Evolutionary conservation across 2,329 filamentous ascomycete species (phyloP), one percentile per base, ranked within the genome.

Genomic region (Escovopsis weberi): DNA sequence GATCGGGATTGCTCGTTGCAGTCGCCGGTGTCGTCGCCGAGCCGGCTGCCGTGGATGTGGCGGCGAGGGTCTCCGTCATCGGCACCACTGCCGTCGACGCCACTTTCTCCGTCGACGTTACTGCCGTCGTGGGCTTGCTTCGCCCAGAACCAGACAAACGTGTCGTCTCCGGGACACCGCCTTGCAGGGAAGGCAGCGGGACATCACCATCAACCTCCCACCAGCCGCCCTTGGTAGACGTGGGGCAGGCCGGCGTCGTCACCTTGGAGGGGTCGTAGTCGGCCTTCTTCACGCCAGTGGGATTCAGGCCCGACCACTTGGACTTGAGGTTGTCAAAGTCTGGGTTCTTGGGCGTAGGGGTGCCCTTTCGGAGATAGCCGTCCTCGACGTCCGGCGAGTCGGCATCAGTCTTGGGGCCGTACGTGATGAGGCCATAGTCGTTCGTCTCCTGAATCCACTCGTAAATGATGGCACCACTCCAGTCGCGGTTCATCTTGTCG

Each of bases 381-480:
- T 77, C 84, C 45, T 69, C 64, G 39, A 80, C 62, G 43, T 68
- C 59, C 12, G 72, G 67, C 6, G 67, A 66, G 8, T 69, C 60
- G 19, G 69, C 63, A 33, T 68, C 68, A 10, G 69, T 70, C n/a
- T 67, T 61, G 4, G 73, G 64, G 1, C 82, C 84, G 57, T 94
- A 94, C 18, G 72, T 78, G 52, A 93, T 73, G 33, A 94, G 68
- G 34, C 86, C 86, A 59, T 93, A 94, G 54, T 85, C 62, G 60
- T 94, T 93, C 40, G 73, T 67, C 61, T 93, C 86, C 57, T 89
- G 66, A 48, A 93, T 85, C 86, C 86, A 94, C 58, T 94, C 85
- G 62, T 94, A 93, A 50, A 93, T 70, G 48, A 94, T 87, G 42
- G 83, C 72, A 43, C 86, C 86, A 41, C 82, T 87, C 77, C 63